Base-by-base conservation (phyloP, 768 basidiomycete genomes). In the Russula foetens region DNA sequence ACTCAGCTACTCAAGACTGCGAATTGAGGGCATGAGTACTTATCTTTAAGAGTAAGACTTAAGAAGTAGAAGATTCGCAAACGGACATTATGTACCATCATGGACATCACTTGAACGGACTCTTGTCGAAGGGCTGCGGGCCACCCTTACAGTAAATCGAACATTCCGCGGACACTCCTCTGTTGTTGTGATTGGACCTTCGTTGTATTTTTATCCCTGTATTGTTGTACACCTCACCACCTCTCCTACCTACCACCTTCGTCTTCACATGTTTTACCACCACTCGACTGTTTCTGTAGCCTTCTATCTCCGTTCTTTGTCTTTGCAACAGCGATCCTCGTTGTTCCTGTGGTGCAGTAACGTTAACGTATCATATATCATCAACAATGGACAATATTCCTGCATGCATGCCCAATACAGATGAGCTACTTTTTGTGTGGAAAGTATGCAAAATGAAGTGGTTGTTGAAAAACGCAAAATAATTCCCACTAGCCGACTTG, bases 401-500 rank as follows among this genome's bases (percentile, higher is more conserved):
- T n/a, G n/a, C n/a, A n/a, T n/a, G n/a, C n/a, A n/a, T n/a, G n/a
- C n/a, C n/a, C n/a, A n/a, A n/a, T n/a, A n/a, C n/a, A n/a, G n/a
- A n/a, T n/a, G n/a, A n/a, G n/a, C n/a, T n/a, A n/a, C n/a, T n/a
- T n/a, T n/a, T n/a, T n/a, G n/a, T n/a, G n/a, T n/a, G 11, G 31
- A 33, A 33, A 33, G 11, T 5, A 33, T 33, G 6, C 31, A 33
- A 33, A 33, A 33, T 33, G 11, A n/a, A 33, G 31, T 33, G 31
- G 38, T 6, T 6, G 39, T 43, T 5, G 15, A 17, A 44, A 23
- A 39, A 15, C 21, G 28, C 23, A 61, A 51, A 58, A 53, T 3
- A 1, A 35, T 62, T 62, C 61, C 61, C 61, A 62, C 35, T 62
- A 62, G 61, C 61, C 61, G 56, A 62, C 45, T 62, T 14, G 61